These are phyloP conservation scores for Podospora appendiculata DNA, from an alignment of 495 filamentous ascomycete species.

Conservation along the genomic window DNA sequence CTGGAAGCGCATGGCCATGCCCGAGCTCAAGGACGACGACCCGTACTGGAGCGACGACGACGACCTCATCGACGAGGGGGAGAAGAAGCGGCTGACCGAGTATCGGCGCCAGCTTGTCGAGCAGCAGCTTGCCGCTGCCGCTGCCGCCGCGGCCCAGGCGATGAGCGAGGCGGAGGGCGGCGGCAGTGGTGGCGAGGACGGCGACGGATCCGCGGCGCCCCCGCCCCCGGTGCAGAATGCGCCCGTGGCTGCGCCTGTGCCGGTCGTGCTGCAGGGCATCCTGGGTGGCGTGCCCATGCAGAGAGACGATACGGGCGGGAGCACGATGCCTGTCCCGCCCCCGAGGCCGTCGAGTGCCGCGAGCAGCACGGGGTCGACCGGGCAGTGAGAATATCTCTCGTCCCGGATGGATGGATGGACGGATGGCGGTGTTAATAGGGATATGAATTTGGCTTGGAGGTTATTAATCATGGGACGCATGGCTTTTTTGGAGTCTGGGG, in stretches of 20 bases:
- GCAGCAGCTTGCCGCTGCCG: slow-evolving; percentile 26
- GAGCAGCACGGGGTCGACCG: slow-evolving; percentile 30
- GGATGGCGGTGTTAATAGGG: too few relatives aligned
- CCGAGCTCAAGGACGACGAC: slow-evolving; percentile 39
- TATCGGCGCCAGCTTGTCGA: slow-evolving; percentile 26
- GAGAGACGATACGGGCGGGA: slow-evolving; percentile 24
- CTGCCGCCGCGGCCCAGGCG: slow-evolving; percentile 6
- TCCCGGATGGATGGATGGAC: too few relatives aligned
- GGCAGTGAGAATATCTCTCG: slow-evolving; percentile 18
- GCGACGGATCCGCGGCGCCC: neutral
- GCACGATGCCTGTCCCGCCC: slow-evolving; percentile 23
- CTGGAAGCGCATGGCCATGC: slow-evolving; percentile 51
- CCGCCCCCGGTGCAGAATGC: neutral
- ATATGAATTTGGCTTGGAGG: too few relatives aligned
- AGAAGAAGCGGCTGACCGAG: slow-evolving; percentile 40
- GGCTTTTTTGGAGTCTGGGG: too few relatives aligned
- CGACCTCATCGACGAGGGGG: slow-evolving; percentile 43
- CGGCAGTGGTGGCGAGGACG: neutral
- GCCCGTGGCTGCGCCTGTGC: neutral
- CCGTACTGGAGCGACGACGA: slow-evolving; percentile 49
- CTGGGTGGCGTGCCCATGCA: slow-evolving; percentile 41
- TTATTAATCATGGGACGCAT: too few relatives aligned
- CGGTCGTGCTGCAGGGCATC: slow-evolving; percentile 13
- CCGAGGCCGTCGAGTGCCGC: slow-evolving; percentile 35
- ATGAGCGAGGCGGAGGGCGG: slow-evolving; percentile 3